A percentile compares a stretch with the other conserved stretches of the same genome.
phyloP scores from a whole-genome alignment of 805 yeast genomes.

The Torulaspora maleeae region DNA sequence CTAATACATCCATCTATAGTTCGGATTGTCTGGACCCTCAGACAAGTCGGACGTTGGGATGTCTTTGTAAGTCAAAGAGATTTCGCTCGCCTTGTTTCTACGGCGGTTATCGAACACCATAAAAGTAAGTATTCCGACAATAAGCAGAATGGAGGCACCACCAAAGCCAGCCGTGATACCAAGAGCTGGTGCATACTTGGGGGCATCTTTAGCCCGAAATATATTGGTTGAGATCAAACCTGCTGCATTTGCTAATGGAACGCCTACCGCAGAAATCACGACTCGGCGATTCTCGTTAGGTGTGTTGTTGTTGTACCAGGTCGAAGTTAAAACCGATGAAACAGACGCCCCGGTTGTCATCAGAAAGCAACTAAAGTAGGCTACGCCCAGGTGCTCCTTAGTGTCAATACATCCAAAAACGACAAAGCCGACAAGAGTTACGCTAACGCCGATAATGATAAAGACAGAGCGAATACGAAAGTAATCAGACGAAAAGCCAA shows the following conservation, averaged over 20 bases:
- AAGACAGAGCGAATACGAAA: constrained; percentile 38
- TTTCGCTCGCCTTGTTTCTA: too few relatives aligned
- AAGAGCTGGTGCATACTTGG: constrained; percentile 49
- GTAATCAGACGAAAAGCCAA: constrained; percentile 42
- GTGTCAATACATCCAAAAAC: constrained; percentile 45
- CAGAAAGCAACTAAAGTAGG: constrained; percentile 42
- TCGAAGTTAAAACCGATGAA: constrained; percentile 46
- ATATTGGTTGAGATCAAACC: constrained; percentile 52
- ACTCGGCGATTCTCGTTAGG: constrained; percentile 45
- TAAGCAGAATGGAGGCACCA: constrained; percentile 40
- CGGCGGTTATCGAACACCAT: too few relatives aligned
- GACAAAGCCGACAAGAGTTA: constrained; percentile 44
- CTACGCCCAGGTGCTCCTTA: constrained; percentile 37
- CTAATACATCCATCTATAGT: too few relatives aligned
- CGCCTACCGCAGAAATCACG: constrained; percentile 45
- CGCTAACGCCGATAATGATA: constrained; percentile 37
- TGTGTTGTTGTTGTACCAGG: constrained; percentile 49
- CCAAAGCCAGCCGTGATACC: constrained; percentile 46
- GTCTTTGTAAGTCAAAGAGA: too few relatives aligned
- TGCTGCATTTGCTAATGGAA: constrained; percentile 54
- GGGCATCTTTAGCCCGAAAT: constrained; percentile 49
- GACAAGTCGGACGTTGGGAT: too few relatives aligned
- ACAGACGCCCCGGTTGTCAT: constrained; percentile 49
- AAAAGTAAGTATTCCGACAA: background rate
- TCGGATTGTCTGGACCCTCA: too few relatives aligned